Base-by-base conservation (phyloP, 2,329 filamentous ascomycete genomes). In the Aspergillus hiratsukae region DNA sequence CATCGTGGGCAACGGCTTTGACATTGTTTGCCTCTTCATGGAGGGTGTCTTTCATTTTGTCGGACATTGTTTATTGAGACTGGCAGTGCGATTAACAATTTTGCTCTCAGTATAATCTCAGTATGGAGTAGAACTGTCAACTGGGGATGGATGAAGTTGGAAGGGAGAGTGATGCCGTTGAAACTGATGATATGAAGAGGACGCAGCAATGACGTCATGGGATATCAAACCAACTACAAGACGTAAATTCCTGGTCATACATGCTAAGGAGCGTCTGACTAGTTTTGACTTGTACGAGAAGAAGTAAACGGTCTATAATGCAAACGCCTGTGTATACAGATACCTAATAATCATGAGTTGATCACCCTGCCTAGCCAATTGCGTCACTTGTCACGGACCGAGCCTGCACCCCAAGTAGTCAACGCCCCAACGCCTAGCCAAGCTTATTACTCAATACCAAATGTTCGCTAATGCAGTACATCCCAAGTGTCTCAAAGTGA, bases 11-110 rank as follows among this genome's bases (percentile, higher is more conserved):
- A 40, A 91, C 78, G 17, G 74, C 74, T 63, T 79, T 84, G 54
- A 89, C 83, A 61, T 86, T 85, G 58, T 83, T 80, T 55, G 87
- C 86, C 69, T 97, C 92, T 62, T 92, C 86, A 61, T 84, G 69
- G 19, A 81, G 81, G 25, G 82, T 80, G 52, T 81, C 76, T 69
- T 81, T 84, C 67, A 87, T 73, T 68, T 75, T 80, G 56, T 83
- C 79, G 25, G 74, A 64, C 72, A 78, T 77, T 27, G 35, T 54
- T 43, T 48, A 54, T 41, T 25, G 25, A 41, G 27, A n/a, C 35
- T 37, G 28, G 35, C 25, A 19, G 21, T 19, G 21, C 25, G 5
- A 10, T 43, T 37, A 14, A 7, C 1, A 37, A 14, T 3, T 37
- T 14, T 37, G 14, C 1, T 17, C 31, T 21, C n/a, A 43, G n/a